Evolutionary conservation across 2,329 filamentous ascomycete genomes (phyloP), one percentile per base, ranked within the genome.

Genomic region (Pseudocercospora pini-densiflorae): DNA sequence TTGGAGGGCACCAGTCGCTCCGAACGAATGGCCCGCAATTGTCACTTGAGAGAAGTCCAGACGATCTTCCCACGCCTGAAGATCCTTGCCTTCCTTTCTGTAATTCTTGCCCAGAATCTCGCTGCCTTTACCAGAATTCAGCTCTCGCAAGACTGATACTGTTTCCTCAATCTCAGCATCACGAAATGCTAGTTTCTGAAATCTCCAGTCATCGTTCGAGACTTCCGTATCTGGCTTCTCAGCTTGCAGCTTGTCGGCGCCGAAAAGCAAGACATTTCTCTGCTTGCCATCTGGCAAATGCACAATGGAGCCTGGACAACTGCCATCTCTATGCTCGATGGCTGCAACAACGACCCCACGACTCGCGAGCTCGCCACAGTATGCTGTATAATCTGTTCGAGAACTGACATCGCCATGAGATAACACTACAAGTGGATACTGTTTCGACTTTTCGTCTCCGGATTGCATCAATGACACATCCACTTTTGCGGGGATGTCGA

Each of bases 21-120:
- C 88, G 76, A 88, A 89, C 0, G 87, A 89, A 73, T 90, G 88
- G 0, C 88, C 88, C 2, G 81, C 85, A 8, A 90, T 81, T 53
- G 85, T 82, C 70, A 88, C 81, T 45, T 84, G 81, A 31, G 81
- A 77, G 31, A 84, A 78, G 74, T 89, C 82, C 5, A 90, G 82
- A 4, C 86, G 83, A 61, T 78, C 76, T 23, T 80, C 74, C 82
- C 87, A 90, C 9, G 77, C 75, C 1, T 77, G 69, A 0, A 88
- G 80, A 65, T 77, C 76, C 12, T 71, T 73, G 47, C 81, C 85
- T 73, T 84, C 85, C 40, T 70, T 75, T 67, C 81, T 82, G 9
- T 81, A 78, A 76, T 84, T 89, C 73, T 23, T 74, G 65, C 59
- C 75, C 75, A 70, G 72, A 10, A 81, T 62, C 4, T 72, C 68